These are phyloP conservation scores for Scutellaria baicalensis DNA, from an alignment of 257 asterid genomes.

Conservation along the genomic window DNA sequence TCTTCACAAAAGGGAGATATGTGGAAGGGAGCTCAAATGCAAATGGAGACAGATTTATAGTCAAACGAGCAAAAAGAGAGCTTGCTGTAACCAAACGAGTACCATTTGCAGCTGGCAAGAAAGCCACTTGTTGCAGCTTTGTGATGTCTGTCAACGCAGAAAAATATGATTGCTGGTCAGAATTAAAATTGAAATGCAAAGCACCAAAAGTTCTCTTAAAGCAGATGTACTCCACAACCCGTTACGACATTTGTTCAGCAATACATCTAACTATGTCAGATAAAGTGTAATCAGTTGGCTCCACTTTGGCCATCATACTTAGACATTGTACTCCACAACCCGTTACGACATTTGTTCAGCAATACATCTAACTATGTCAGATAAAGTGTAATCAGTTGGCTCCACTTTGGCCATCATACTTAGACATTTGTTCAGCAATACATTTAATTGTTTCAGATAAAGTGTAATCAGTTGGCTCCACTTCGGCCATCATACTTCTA, in stretches of 20 bases:
- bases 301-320: slow-evolving; percentile 14
- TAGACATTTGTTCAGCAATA: background rate
- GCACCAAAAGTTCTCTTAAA: background rate
- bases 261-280: background rate
- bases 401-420: slow-evolving; percentile 10
- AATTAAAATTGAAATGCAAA: slow-evolving; percentile 12
- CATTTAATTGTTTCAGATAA: background rate
- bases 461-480: background rate
- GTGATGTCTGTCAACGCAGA: slow-evolving; percentile 43
- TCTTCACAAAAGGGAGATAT: slow-evolving; percentile 75
- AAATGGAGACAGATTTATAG: slow-evolving; percentile 85
- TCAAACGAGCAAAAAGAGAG: slow-evolving; percentile 83
- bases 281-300: background rate
- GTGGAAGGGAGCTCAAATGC: slow-evolving; percentile 86
- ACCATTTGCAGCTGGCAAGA: slow-evolving; percentile 93
- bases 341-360: background rate
- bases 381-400: background rate
- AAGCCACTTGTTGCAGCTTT: slow-evolving; percentile 74
- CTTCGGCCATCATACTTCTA: slow-evolving; percentile 11
- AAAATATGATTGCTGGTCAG: background rate
- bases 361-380: background rate
- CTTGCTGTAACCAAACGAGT: slow-evolving; percentile 87
- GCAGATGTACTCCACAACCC: slow-evolving; percentile 1
- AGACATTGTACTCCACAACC: too few species aligned
- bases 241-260: background rate